phyloP scores from a whole-genome alignment of 768 basidiomycete species.

The Pulveroboletus frians region DNA sequence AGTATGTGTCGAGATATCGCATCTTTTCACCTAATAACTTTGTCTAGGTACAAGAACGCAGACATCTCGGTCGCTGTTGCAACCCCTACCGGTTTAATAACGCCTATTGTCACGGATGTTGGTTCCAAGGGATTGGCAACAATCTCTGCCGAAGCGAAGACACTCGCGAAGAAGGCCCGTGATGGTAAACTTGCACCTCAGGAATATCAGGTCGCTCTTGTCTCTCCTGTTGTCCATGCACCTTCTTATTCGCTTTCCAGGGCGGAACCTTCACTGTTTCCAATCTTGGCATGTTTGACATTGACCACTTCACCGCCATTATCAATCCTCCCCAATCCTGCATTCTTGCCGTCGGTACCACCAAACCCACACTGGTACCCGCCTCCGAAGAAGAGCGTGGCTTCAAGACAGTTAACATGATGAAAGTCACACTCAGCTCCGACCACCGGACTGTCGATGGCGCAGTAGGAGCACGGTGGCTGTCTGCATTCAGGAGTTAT shows the following conservation, averaged over 20 bases:
- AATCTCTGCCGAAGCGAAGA: slow-evolving; percentile 90
- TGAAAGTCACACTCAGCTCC: slow-evolving; percentile 94
- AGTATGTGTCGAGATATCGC: slow-evolving; percentile 47
- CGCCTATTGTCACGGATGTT: slow-evolving; percentile 92
- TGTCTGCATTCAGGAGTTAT: slow-evolving; percentile 91
- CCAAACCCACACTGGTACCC: slow-evolving; percentile 78
- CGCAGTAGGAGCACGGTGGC: slow-evolving; percentile 89
- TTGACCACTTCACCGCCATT: slow-evolving; percentile 96
- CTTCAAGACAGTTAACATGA: slow-evolving; percentile 85
- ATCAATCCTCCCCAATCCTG: slow-evolving; percentile 99
- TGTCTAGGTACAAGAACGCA: slow-evolving; percentile 82
- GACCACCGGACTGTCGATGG: slow-evolving; percentile 98
- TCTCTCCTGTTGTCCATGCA: background rate
- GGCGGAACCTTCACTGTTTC: slow-evolving; percentile 99
- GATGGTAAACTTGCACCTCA: slow-evolving; percentile 93
- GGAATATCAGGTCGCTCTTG: slow-evolving; percentile 79
- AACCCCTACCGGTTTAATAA: slow-evolving; percentile 93
- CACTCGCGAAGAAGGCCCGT: slow-evolving; percentile 90
- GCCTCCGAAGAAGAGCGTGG: slow-evolving; percentile 89
- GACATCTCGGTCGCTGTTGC: slow-evolving; percentile 98
- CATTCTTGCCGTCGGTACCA: slow-evolving; percentile 92
- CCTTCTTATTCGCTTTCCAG: slow-evolving; percentile 33
- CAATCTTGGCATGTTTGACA: slow-evolving; percentile 97
- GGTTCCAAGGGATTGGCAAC: slow-evolving; percentile 88
- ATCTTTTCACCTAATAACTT: background rate